A percentile compares a stretch with the other conserved stretches of the same genome.
These are phyloP conservation scores for Talaromyces atroroseus DNA, from an alignment of 2,329 filamentous ascomycete species.

Conservation along the genomic window DNA sequence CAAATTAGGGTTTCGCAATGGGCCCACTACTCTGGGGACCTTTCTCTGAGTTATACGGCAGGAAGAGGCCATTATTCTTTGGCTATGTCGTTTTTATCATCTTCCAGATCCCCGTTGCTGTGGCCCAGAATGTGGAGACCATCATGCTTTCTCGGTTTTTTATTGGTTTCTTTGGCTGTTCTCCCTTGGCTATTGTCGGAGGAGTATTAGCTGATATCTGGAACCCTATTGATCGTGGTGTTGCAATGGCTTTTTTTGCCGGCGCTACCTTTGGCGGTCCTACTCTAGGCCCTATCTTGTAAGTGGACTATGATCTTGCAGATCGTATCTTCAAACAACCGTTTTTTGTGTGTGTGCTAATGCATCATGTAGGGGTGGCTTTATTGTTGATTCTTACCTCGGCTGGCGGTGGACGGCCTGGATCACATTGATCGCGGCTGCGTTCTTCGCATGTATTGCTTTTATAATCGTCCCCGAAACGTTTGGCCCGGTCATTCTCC, in stretches of 20 bases:
- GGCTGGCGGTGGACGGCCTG: conserved; percentile 57
- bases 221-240: conserved; percentile 42
- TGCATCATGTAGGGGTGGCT: conserved; percentile 34
- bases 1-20: conserved; percentile 29
- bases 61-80: conserved; percentile 44
- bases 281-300: conserved; percentile 44
- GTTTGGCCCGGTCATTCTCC: conserved; percentile 44
- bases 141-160: conserved; percentile 53
- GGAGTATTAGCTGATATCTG: conserved; percentile 49
- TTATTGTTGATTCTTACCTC: conserved; percentile 45
- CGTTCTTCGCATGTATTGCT: conserved; percentile 38
- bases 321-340: no score
- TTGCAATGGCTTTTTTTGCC: conserved; percentile 44
- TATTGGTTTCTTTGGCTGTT: conserved; percentile 48
- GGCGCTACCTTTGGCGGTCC: conserved; percentile 47
- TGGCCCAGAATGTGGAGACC: conserved; percentile 50
- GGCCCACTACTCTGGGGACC: conserved; percentile 41
- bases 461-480: conserved; percentile 49
- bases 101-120: conserved; percentile 52
- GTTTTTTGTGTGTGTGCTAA: not conserved
- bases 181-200: conserved; percentile 47
- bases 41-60: conserved; percentile 46
- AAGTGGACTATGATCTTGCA: conserved; percentile 3
- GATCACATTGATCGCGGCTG: conserved; percentile 48
- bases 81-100: conserved; percentile 47